phyloP scores from a whole-genome alignment of 2,329 filamentous ascomycete genomes.

The Aspergillus brunneoviolaceus region DNA sequence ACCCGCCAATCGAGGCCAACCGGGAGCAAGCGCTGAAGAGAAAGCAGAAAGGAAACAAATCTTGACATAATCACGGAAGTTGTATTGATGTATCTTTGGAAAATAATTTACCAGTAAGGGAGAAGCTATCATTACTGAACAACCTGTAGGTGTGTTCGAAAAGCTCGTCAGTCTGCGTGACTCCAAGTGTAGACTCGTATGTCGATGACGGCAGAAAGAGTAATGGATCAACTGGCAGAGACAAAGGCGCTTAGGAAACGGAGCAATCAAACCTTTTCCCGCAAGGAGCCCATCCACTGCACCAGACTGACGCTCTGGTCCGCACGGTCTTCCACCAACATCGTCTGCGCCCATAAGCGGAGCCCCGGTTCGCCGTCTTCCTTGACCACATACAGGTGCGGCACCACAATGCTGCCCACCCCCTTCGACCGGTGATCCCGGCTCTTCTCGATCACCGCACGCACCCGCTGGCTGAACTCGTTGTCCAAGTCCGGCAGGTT shows the following conservation, averaged over 20 bases:
- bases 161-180: slow-evolving; percentile 24
- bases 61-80: slow-evolving; percentile 11
- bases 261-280: slow-evolving; percentile 77
- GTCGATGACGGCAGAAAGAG: slow-evolving; percentile 9
- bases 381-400: slow-evolving; percentile 87
- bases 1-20: background rate
- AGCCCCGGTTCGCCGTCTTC: slow-evolving; percentile 95
- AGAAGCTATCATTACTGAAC: slow-evolving; percentile 31
- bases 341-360: slow-evolving; percentile 93
- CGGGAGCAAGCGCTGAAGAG: background rate
- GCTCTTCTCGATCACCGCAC: slow-evolving; percentile 89
- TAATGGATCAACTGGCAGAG: slow-evolving; percentile 10
- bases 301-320: slow-evolving; percentile 90
- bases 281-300: slow-evolving; percentile 87
- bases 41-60: slow-evolving; percentile 1
- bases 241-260: slow-evolving; percentile 15
- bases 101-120: slow-evolving; percentile 22
- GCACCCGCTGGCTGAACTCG: slow-evolving; percentile 93
- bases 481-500: slow-evolving; percentile 84
- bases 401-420: slow-evolving; percentile 88
- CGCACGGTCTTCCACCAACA: slow-evolving; percentile 90
- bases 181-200: slow-evolving; percentile 12
- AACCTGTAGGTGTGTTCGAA: slow-evolving; percentile 28
- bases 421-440: slow-evolving; percentile 81
- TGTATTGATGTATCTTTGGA: slow-evolving; percentile 25